Conservation (phyloP, 345 rosid genomes). For the Euphorbia peplus region DNA sequence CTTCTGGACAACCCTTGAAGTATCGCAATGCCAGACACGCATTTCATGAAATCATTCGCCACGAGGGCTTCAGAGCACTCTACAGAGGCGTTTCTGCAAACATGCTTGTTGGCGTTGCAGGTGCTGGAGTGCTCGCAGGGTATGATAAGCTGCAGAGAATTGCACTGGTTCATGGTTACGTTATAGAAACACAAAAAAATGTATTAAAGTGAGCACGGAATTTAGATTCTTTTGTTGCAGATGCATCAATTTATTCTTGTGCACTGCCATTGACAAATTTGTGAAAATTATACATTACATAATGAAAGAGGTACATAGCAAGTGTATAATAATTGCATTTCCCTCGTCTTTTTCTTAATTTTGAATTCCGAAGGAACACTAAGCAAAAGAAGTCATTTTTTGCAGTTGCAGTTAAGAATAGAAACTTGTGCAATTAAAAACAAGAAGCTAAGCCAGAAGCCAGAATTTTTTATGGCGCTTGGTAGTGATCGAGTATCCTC, state of each 20-base stretch:
- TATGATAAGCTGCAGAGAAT: constrained; percentile 78
- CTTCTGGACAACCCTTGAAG: constrained; percentile 75
- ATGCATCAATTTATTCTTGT: constrained; percentile 5
- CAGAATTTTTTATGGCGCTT: constrained; percentile 88
- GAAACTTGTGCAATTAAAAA: neutral
- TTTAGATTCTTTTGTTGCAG: neutral
- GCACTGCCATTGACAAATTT: neutral
- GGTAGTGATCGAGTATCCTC: constrained; percentile 89
- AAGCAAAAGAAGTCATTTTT: neutral
- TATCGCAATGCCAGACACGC: constrained; percentile 62
- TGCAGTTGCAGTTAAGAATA: neutral
- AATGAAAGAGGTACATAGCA: neutral
- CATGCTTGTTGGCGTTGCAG: constrained; percentile 93
- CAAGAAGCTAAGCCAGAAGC: constrained; percentile 64
- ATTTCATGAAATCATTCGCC: constrained; percentile 52
- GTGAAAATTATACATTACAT: neutral
- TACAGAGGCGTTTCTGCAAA: constrained; percentile 85
- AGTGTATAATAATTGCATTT: neutral
- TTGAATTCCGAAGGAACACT: neutral
- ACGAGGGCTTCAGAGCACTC: constrained; percentile 66
- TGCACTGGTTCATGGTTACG: constrained; percentile 45
- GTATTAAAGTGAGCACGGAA: constrained; percentile 24
- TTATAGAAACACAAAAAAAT: constrained; percentile 31
- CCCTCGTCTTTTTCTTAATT: neutral
- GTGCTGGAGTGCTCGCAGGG: constrained; percentile 92